Conservation (phyloP, 225 moss, liverwort and hornwort genomes). For the Bryum argenteum region DNA sequence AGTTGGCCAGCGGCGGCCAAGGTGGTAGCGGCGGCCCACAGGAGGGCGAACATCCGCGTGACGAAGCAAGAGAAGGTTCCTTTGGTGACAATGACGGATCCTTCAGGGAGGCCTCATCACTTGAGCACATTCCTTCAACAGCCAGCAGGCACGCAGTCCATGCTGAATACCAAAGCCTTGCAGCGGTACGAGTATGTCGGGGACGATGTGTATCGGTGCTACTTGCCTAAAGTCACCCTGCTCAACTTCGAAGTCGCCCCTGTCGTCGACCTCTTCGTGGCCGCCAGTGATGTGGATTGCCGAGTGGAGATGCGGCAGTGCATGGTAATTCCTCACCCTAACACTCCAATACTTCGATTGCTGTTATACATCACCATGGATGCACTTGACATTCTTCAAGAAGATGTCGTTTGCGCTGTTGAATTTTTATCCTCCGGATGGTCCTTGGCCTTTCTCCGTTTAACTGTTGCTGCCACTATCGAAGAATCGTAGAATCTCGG, state of each 20-base stretch:
- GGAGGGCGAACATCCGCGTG: constrained; percentile 47
- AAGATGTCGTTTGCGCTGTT: no score
- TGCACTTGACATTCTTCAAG: background rate
- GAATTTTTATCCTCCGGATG: no score
- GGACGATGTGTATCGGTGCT: constrained; percentile 70
- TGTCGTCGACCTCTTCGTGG: constrained; percentile 77
- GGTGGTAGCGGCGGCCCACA: constrained; percentile 24
- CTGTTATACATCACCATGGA: no score
- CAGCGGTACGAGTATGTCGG: constrained; percentile 57
- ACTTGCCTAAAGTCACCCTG: constrained; percentile 78
- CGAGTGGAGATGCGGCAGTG: constrained; percentile 86
- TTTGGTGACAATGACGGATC: constrained; percentile 51
- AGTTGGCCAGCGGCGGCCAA: constrained; percentile 14
- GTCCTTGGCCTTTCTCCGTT: no score
- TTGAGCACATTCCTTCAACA: constrained; percentile 65
- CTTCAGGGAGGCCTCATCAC: constrained; percentile 54
- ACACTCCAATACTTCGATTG: no score
- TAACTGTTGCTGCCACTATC: no score
- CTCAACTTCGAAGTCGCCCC: constrained; percentile 84
- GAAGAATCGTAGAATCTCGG: no score
- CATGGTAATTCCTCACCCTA: constrained; percentile 43
- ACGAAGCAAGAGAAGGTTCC: constrained; percentile 49
- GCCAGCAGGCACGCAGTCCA: constrained; percentile 62
- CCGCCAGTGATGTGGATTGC: constrained; percentile 70
- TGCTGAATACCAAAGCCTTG: constrained; percentile 65